Base-by-base conservation (phyloP, 345 rosid genomes). In the Streptanthus diversifolius region DNA sequence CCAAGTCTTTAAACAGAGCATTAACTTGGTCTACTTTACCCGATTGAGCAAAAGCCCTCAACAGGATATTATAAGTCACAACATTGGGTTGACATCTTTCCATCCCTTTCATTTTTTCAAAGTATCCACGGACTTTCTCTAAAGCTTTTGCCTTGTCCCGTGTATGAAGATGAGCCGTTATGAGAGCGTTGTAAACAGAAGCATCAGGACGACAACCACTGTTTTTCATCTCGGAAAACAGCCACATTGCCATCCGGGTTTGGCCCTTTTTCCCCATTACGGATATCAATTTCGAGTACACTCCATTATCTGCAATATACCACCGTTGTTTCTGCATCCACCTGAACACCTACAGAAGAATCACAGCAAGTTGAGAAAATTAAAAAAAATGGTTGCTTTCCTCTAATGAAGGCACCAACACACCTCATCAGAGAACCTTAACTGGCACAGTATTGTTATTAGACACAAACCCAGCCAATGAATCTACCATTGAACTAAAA, bases 311-410 rank as follows among this genome's bases (percentile, higher is more conserved):
- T 0, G 97, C 82, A 0, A 90, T 78, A 19, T 93, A 93, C 98
- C 98, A 93, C 0, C 92, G 80, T 48, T 89, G 98, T 72, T 85
- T 93, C 83, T 93, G 98, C 98, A 93, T 93, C 98, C 98, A 93
- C 72, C 98, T 90, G 84, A 90, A 93, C 63, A 90, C 98, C 98
- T 90, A 76, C 33, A 70, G 15, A 58, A 54, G 51, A 41, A 61
- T 33, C 66, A 68, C 56, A 67, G 5, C 5, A 57, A 44, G 32
- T 22, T 32, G 1, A 5, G n/a, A 13, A 35, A 10, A 5, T 49
- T 1, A 36, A 48, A 55, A 61, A 61, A 49, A 61, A 60, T 11
- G 30, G 41, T 71, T 40, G 36, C 14, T 13, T 4, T 9, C 47
- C 43, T 53, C 35, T 18, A 11, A 10, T 64, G 47, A 53, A 62